Evolutionary conservation across 257 asterid species (phyloP).

Genomic region (Capsicum baccatum): DNA sequence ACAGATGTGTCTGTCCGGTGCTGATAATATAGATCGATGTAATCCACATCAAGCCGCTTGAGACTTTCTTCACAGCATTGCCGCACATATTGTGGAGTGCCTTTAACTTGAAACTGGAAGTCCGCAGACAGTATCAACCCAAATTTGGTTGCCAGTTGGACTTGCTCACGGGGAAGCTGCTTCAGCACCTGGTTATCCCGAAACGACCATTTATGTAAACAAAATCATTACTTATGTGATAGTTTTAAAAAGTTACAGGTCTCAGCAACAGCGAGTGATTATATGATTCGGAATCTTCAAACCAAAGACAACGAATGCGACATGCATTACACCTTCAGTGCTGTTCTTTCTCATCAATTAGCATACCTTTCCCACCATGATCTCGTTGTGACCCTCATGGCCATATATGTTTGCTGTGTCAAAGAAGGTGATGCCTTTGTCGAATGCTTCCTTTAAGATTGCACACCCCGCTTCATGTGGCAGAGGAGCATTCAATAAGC

Average conservation of each 20-base stretch:
- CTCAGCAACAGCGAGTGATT: neutral
- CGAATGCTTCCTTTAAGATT: conserved; percentile 49
- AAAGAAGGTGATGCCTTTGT: conserved; percentile 56
- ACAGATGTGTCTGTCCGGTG: no score
- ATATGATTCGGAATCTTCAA: neutral
- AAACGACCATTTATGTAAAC: neutral
- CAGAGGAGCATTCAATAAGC: conserved; percentile 53
- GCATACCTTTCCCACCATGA: conserved; percentile 60
- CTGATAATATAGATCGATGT: no score
- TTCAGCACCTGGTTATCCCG: conserved; percentile 42
- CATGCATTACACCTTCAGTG: neutral
- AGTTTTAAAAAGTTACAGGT: neutral
- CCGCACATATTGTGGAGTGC: conserved; percentile 50
- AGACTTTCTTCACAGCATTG: conserved; percentile 60
- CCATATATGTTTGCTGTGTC: conserved; percentile 60
- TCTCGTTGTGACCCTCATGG: conserved; percentile 44
- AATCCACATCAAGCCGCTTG: conserved; percentile 52
- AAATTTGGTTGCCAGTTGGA: conserved; percentile 49
- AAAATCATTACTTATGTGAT: neutral
- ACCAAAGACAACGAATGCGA: neutral
- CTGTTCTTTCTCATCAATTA: neutral
- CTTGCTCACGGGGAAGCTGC: conserved; percentile 44
- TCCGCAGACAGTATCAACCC: conserved; percentile 27
- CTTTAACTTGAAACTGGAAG: conserved; percentile 12
- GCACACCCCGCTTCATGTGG: conserved; percentile 53